These are phyloP conservation scores for Podospora comata DNA, from an alignment of 495 filamentous ascomycete species.

Conservation along the genomic window DNA sequence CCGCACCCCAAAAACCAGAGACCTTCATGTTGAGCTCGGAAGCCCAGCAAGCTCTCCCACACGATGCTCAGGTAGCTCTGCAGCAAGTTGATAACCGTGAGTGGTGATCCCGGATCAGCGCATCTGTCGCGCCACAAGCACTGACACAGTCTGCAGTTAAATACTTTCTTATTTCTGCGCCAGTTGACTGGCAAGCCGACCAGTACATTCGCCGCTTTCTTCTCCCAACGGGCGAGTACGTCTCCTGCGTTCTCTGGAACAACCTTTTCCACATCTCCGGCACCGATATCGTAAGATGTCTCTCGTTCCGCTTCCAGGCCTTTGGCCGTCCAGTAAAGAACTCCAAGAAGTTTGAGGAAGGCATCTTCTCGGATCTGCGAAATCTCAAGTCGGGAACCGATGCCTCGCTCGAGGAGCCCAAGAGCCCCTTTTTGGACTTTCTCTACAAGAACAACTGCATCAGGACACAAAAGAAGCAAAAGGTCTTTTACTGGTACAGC, in stretches of 20 bases:
- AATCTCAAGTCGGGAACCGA: constrained; percentile 98
- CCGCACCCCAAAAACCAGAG: constrained; percentile 77
- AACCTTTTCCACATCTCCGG: constrained; percentile 99
- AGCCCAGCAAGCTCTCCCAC: constrained; percentile 91
- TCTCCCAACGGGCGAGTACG: constrained; percentile 95
- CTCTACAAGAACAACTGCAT: constrained; percentile 99
- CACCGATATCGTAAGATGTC: constrained; percentile 96
- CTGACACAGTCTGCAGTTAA: constrained; percentile 62
- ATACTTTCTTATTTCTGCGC: constrained; percentile 98
- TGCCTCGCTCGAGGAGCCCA: constrained; percentile 97
- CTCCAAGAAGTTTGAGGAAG: constrained; percentile 99
- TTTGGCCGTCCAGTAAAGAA: constrained; percentile 98
- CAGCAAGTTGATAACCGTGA: constrained; percentile 98
- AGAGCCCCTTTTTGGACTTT: constrained; percentile 97
- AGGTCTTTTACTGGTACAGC: constrained; percentile 99
- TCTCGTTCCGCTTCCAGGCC: constrained; percentile 97
- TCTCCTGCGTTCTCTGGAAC: constrained; percentile 96
- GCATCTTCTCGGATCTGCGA: constrained; percentile 97
- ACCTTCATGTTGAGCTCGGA: constrained; percentile 97
- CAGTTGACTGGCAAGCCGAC: constrained; percentile 95
- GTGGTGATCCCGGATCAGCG: constrained; percentile 36
- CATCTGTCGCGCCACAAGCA: constrained; percentile 18
- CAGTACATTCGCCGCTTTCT: constrained; percentile 96
- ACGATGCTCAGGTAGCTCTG: constrained; percentile 94
- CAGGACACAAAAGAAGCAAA: constrained; percentile 99